phyloP scores from a whole-genome alignment of 208 protist genomes.

The Acanthamoeba lenticulata region DNA sequence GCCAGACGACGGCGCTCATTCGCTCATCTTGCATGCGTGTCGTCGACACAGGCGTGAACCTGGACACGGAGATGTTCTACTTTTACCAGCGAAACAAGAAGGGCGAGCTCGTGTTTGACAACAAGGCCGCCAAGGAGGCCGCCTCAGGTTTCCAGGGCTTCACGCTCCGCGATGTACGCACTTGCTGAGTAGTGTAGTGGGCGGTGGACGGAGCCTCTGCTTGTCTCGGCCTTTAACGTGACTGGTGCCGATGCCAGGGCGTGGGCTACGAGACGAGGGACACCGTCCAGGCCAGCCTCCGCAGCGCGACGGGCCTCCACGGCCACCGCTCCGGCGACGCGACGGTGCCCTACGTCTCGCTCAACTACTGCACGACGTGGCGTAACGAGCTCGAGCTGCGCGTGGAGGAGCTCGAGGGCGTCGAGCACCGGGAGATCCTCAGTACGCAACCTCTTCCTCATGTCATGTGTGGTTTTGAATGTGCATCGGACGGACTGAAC shows the following conservation, averaged over 20 bases:
- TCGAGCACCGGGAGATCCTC: conserved; percentile 35
- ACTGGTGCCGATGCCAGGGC: neutral
- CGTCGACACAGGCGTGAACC: neutral
- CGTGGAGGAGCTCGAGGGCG: conserved; percentile 22
- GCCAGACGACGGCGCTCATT: neutral
- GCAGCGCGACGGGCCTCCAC: neutral
- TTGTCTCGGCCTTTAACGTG: neutral
- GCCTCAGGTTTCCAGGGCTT: neutral
- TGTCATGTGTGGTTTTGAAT: neutral
- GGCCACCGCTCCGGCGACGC: neutral
- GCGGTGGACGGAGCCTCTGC: neutral
- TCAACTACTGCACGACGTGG: conserved; percentile 15
- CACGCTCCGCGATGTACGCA: neutral
- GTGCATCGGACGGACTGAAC: too few species aligned
- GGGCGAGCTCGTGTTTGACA: conserved; percentile 29
- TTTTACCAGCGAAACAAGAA: neutral
- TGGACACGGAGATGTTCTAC: conserved; percentile 49
- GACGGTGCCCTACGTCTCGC: conserved; percentile 1
- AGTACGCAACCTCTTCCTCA: neutral
- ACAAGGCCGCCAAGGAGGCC: neutral
- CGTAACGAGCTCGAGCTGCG: neutral
- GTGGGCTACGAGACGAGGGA: conserved; percentile 1
- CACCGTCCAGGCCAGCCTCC: neutral
- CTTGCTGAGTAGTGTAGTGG: neutral
- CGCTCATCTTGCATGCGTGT: too few species aligned